Conservation (phyloP, 345 rosid genomes). For the Lumnitzera littorea region DNA sequence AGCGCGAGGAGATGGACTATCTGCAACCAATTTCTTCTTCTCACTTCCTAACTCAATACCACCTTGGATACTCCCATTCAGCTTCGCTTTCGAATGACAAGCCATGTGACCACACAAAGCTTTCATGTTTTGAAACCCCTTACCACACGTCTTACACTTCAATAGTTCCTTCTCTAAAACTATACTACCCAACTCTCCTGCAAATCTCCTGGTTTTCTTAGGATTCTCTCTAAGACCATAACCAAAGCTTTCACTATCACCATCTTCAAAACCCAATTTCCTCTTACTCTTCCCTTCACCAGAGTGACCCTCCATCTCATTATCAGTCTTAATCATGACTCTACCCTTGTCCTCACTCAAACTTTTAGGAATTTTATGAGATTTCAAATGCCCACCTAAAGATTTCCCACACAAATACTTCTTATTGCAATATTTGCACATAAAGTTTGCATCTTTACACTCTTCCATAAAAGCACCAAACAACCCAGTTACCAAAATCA, state of each 20-base stretch:
- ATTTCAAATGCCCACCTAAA: slow-evolving; percentile 85
- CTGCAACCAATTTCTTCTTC: slow-evolving; percentile 34
- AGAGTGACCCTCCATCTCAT: slow-evolving; percentile 6
- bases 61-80: slow-evolving; percentile 24
- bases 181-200: slow-evolving; percentile 41
- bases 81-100: slow-evolving; percentile 61
- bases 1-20: slow-evolving; percentile 67
- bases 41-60: slow-evolving; percentile 15
- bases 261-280: slow-evolving; percentile 9
- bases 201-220: slow-evolving; percentile 48
- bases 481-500: slow-evolving; percentile 9
- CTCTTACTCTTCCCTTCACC: slow-evolving; percentile 5
- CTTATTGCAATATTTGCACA: slow-evolving; percentile 73
- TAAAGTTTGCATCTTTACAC: slow-evolving; percentile 45
- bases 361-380: slow-evolving; percentile 29
- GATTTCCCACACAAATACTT: slow-evolving; percentile 76
- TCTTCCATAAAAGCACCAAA: slow-evolving; percentile 3
- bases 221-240: slow-evolving; percentile 67
- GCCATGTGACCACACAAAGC: slow-evolving; percentile 97
- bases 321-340: slow-evolving; percentile 31
- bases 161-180: slow-evolving; percentile 21
- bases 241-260: not conserved
- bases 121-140: slow-evolving; percentile 71
- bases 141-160: slow-evolving; percentile 76
- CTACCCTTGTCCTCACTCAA: slow-evolving; percentile 17